Percentiles rank a stretch among this genome's conserved stretches.
Evolutionary conservation across 2,329 filamentous ascomycete species (phyloP).

Genomic region (Cladosporium sp.): DNA sequence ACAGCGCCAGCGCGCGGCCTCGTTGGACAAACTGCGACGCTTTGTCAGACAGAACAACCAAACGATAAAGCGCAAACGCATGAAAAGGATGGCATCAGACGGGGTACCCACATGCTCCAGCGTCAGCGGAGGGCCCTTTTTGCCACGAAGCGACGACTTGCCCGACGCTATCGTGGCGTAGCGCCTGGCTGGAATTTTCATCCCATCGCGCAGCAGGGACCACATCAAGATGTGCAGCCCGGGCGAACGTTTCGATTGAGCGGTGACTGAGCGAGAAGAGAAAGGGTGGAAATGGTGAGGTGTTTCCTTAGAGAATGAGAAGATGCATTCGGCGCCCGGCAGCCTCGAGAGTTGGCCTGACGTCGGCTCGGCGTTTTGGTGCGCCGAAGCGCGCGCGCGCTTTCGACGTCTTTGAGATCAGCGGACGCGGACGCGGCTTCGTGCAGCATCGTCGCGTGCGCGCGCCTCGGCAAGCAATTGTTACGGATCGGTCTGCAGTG

Average conservation of each 20-base stretch:
- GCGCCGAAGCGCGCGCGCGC: background rate
- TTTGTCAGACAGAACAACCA: too few relatives aligned
- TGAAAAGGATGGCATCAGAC: too few relatives aligned
- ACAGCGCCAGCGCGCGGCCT: constrained; percentile 41
- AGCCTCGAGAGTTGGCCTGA: background rate
- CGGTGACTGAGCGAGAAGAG: background rate
- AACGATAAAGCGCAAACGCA: too few relatives aligned
- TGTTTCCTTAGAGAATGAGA: background rate
- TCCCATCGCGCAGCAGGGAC: constrained; percentile 10
- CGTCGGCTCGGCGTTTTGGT: constrained; percentile 1
- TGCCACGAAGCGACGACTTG: constrained; percentile 24
- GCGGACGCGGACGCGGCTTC: background rate
- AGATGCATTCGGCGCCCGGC: background rate
- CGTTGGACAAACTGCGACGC: constrained; percentile 42
- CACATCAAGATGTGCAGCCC: constrained; percentile 1
- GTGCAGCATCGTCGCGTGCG: background rate
- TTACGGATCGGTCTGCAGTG: background rate
- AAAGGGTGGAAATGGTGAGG: background rate
- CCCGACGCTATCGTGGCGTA: constrained; percentile 28
- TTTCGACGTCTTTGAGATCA: background rate
- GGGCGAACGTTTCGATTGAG: too few relatives aligned
- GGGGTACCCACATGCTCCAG: constrained; percentile 30
- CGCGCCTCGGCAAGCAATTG: background rate
- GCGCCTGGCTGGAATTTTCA: constrained; percentile 15
- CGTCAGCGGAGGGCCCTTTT: constrained; percentile 28